phyloP scores from a whole-genome alignment of 106 monocot species.

The Amphibolis antarctica region DNA sequence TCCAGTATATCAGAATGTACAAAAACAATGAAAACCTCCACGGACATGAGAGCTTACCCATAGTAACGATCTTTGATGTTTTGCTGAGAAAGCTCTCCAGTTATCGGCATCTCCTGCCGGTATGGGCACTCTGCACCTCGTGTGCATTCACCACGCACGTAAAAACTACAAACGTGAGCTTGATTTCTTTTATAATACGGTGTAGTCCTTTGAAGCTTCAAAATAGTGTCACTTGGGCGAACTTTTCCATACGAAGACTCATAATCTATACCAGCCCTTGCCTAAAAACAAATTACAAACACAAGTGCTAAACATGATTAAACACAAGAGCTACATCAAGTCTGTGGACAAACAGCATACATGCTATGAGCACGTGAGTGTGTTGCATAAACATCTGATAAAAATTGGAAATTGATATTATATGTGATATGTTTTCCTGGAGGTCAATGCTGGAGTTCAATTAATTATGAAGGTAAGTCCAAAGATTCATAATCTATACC shows the following conservation, averaged over 20 bases:
- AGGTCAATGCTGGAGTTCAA: too few species aligned
- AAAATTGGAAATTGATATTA: too few species aligned
- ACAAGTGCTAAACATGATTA: too few species aligned
- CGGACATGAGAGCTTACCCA: conserved; percentile 42
- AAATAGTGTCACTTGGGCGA: conserved; percentile 83
- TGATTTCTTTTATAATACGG: conserved; percentile 96
- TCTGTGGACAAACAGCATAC: too few species aligned
- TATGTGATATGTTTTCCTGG: too few species aligned
- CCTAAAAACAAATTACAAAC: conserved; percentile 22
- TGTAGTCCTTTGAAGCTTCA: conserved; percentile 98
- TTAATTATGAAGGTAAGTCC: too few species aligned
- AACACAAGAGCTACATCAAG: too few species aligned
- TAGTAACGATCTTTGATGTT: conserved; percentile 99
- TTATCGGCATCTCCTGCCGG: conserved; percentile 94
- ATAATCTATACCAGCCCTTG: conserved; percentile 95
- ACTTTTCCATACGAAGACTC: conserved; percentile 89
- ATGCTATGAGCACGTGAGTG: too few species aligned
- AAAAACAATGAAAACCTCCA: neutral
- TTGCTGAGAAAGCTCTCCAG: conserved; percentile 90
- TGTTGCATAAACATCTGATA: too few species aligned
- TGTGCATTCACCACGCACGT: conserved; percentile 88
- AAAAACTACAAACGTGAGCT: conserved; percentile 98
- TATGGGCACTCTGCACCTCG: conserved; percentile 96
- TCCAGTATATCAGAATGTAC: neutral
- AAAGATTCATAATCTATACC: too few species aligned